Base-by-base conservation (phyloP, 371 early-diverging fungal genomes). In the Mucor mucedo region DNA sequence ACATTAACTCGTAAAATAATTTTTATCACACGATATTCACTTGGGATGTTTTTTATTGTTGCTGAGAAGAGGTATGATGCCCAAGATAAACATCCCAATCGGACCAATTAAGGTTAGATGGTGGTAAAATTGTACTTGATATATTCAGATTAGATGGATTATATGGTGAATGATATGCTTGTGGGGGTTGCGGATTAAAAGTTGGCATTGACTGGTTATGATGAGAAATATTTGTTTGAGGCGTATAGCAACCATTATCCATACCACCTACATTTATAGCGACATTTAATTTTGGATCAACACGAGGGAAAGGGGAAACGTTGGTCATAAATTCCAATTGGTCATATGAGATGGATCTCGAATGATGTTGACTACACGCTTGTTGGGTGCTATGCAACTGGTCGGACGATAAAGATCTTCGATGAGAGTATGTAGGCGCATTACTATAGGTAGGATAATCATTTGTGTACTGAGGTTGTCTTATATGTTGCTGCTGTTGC, bases 21-120 rank as follows among this genome's bases (percentile, higher is more conserved):
- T 35, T 35, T 4, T 0, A 6, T 35, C 35, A 1, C 4, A 35
- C 35, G 3, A 42, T 21, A 21, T 10, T 14, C 44, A n/a, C 44
- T 42, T 4, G 0, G 28, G 50, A 30, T 8, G 50, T 30, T 30
- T 5, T 29, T 9, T 11, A 10, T 30, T 50, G 6, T 32, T 21
- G 5, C 10, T 29, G 50, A 50, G 29, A 13, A 30, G 28, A 11
- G 29, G 54, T 62, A 38, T 62, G 63, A 32, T 62, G 70, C 4
- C 62, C 65, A 9, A 70, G 52, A 40, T 70, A 70, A 5, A 58
- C 55, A n/a, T 58, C 62, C 70, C 70, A 70, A 27, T 70, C 70
- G 7, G 52, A 58, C 70, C 70, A 70, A 39, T 65, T 70, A 4
- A 70, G 52, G 38, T 65, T 65, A 21, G 70, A 62, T 2, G 69